Evolutionary conservation across 352 stramenopile genomes (phyloP).

Genomic region (Pythium scleroteichum): DNA sequence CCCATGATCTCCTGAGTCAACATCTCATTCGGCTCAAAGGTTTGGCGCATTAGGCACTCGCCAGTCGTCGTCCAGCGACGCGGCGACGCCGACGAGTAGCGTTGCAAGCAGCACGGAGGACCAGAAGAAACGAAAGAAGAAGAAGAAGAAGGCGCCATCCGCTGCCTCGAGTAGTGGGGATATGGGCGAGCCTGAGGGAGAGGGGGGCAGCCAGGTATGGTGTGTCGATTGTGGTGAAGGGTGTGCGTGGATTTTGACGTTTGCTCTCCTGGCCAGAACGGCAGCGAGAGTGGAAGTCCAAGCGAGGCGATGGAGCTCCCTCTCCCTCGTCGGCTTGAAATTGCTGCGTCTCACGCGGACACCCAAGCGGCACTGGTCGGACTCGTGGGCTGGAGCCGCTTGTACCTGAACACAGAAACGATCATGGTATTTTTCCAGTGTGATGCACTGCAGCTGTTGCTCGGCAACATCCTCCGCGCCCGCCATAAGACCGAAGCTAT

Average conservation of each 20-base stretch:
- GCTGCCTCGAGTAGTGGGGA: neutral
- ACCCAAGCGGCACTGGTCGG: slow-evolving; percentile 73
- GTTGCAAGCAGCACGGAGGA: slow-evolving; percentile 6
- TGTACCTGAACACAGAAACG: slow-evolving; percentile 64
- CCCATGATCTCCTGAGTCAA: neutral
- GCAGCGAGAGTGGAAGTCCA: neutral
- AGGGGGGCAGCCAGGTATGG: slow-evolving; percentile 9
- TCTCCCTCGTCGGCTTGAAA: slow-evolving; percentile 56
- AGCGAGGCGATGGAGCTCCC: slow-evolving; percentile 47
- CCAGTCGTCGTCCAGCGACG: neutral
- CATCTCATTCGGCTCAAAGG: slow-evolving; percentile 9
- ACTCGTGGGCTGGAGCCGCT: slow-evolving; percentile 68
- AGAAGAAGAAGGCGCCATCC: slow-evolving; percentile 26
- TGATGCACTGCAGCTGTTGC: slow-evolving; percentile 55
- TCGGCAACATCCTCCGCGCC: slow-evolving; percentile 60
- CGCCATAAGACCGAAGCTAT: slow-evolving; percentile 35
- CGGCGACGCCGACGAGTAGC: neutral
- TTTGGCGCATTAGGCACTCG: slow-evolving; percentile 12
- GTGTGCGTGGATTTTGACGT: no score
- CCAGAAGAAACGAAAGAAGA: slow-evolving; percentile 34
- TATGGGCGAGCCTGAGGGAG: slow-evolving; percentile 4
- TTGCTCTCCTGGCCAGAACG: neutral
- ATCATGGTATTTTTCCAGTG: slow-evolving; percentile 74
- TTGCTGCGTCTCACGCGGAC: slow-evolving; percentile 65
- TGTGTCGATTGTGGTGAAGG: no score